A percentile compares a stretch with the other conserved stretches of the same genome.
phyloP scores from a whole-genome alignment of 495 filamentous ascomycete genomes.

The Penicillium taxi region DNA sequence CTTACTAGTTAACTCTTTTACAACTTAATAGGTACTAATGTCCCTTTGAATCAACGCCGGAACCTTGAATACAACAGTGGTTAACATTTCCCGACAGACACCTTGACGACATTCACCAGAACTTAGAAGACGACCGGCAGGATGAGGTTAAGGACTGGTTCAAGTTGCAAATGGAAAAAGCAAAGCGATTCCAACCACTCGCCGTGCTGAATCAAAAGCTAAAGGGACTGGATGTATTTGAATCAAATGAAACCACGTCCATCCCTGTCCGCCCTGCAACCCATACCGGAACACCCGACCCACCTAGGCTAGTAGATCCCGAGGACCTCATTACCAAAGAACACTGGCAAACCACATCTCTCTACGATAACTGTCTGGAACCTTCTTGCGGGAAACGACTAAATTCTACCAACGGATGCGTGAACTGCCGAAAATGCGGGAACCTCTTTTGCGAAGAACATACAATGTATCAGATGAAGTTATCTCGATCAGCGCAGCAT shows the following conservation, averaged over 20 bases:
- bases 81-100: constrained; percentile 48
- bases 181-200: constrained; percentile 90
- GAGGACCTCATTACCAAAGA: constrained; percentile 80
- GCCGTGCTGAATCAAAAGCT: constrained; percentile 90
- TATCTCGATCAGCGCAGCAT: constrained; percentile 80
- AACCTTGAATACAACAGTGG: too few species aligned
- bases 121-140: constrained; percentile 86
- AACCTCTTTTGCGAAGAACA: constrained; percentile 94
- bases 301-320: constrained; percentile 50
- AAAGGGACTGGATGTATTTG: constrained; percentile 94
- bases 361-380: constrained; percentile 77
- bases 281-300: constrained; percentile 27
- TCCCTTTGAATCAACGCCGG: too few species aligned
- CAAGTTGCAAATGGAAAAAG: constrained; percentile 89
- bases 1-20: constrained; percentile 74
- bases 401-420: constrained; percentile 67
- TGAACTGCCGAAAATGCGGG: constrained; percentile 90
- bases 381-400: constrained; percentile 75
- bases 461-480: constrained; percentile 99
- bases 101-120: constrained; percentile 87
- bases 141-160: constrained; percentile 99
- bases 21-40: constrained; percentile 73
- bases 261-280: constrained; percentile 25
- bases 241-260: constrained; percentile 69
- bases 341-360: constrained; percentile 76